Evolutionary conservation across 169 alveolate genomes (phyloP), one percentile per base, ranked within the genome.

Genomic region (Babesia gibsoni): DNA sequence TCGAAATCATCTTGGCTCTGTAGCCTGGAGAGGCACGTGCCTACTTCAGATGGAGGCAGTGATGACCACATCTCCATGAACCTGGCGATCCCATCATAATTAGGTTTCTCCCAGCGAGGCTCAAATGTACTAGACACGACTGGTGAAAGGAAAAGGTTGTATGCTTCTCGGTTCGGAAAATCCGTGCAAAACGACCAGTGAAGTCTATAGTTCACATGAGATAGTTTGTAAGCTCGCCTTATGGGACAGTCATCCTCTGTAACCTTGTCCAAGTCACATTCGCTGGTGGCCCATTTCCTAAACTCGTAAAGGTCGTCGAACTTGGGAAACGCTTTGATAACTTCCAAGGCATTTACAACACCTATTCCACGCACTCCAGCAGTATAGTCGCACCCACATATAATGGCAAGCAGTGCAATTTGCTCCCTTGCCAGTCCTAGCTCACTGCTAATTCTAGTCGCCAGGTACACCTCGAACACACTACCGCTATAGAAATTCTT

Each of bases 291-390:
- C 89, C 96, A 89, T 25, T 91, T 72, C 53, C 89, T 83, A 43
- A 92, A 74, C 42, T 68, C 79, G 37, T 85, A 56, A 68, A 92
- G 82, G 32, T 90, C 96, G 0, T 89, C 95, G 52, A 90, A 73
- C 20, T 82, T 83, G 6, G 96, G 96, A 58, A 88, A 95, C 1
- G 96, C 96, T 61, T 94, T 87, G 22, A 95, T 75, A 20, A 91
- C 86, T 75, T 96, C 99, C 52, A 95, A 72, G 2, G 98, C 98
- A 75, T 96, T 96, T n/a, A 96, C 98, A 7, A 95, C 89, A 27
- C 98, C 99, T 6, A 96, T 86, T 3, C 99, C 99, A 48, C 75
- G 83, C n/a, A 96, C 98, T 6, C 99, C 99, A 14, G 84, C 52
- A 4, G 98, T 94, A 77, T 96, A 96, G 72, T 96, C 99, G 54